phyloP scores from a whole-genome alignment of 164 flowering plant species.

The Magnolia sinica region DNA sequence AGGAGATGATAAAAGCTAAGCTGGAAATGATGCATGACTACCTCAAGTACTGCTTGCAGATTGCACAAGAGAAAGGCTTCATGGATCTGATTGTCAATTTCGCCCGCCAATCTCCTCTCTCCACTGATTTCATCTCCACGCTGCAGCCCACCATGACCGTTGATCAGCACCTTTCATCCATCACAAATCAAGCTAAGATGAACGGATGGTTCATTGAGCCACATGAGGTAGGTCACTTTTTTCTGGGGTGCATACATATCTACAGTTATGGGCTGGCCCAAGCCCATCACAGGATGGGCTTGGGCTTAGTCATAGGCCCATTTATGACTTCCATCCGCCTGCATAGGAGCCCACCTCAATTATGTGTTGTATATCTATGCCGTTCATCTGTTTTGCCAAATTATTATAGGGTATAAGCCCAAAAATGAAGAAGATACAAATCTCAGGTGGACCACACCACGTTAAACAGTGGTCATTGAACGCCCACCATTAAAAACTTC shows the following conservation, averaged over 20 bases:
- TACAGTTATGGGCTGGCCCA: background rate
- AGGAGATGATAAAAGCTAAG: constrained; percentile 24
- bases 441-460: too few relatives aligned
- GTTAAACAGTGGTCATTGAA: too few relatives aligned
- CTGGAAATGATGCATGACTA: constrained; percentile 42
- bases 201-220: constrained; percentile 64
- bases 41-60: constrained; percentile 40
- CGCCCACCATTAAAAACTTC: too few relatives aligned
- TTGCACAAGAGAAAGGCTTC: constrained; percentile 48
- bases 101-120: background rate
- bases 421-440: too few relatives aligned
- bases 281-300: background rate
- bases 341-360: too few relatives aligned
- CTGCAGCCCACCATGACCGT: background rate
- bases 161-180: constrained; percentile 22
- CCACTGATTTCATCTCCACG: background rate
- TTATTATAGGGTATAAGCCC: too few relatives aligned
- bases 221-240: constrained; percentile 36
- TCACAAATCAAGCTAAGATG: constrained; percentile 42
- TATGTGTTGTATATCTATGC: too few relatives aligned
- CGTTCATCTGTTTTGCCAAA: too few relatives aligned
- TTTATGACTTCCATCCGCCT: background rate
- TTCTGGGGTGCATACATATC: background rate
- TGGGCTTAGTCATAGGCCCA: too few relatives aligned
- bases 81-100: constrained; percentile 22